Conservation (phyloP, 169 alveolate genomes). For the Plasmodium sp. region DNA sequence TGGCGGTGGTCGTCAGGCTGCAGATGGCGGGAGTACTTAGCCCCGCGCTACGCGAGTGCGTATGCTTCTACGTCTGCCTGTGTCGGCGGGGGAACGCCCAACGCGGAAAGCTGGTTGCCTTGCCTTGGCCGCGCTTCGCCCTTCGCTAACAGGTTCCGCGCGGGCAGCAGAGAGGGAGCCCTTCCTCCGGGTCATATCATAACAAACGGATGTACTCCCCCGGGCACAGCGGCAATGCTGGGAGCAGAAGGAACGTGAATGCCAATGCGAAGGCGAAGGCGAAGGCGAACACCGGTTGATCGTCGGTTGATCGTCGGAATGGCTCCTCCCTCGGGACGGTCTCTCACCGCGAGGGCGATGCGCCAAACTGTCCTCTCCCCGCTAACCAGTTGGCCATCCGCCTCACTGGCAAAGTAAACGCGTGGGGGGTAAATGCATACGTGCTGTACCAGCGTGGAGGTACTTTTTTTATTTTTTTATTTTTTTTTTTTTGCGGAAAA, state of each 20-base stretch:
- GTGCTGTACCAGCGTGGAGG: neutral
- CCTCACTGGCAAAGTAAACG: neutral
- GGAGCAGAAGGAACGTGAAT: neutral
- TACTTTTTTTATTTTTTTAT: too few relatives aligned
- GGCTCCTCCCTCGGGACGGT: neutral
- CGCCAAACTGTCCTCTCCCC: neutral
- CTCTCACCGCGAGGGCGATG: too few relatives aligned
- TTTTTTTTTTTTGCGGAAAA: neutral
- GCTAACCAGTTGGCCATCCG: neutral
- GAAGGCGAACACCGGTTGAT: too few relatives aligned
- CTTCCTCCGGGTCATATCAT: neutral
- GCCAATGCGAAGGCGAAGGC: too few relatives aligned
- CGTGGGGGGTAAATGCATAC: neutral
- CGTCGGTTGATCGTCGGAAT: too few relatives aligned
- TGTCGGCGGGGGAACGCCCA: too few relatives aligned
- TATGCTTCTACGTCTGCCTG: too few relatives aligned
- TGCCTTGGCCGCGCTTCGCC: too few relatives aligned
- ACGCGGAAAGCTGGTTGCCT: too few relatives aligned
- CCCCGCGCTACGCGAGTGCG: neutral
- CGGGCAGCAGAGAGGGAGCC: neutral
- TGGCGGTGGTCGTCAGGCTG: neutral
- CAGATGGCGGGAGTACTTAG: neutral
- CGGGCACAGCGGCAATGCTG: neutral
- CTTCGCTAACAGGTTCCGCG: neutral
- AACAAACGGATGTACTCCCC: neutral